Evolutionary conservation across 2,329 filamentous ascomycete species (phyloP), one percentile per base, ranked within the genome.

Genomic region (Diaporthe eres): DNA sequence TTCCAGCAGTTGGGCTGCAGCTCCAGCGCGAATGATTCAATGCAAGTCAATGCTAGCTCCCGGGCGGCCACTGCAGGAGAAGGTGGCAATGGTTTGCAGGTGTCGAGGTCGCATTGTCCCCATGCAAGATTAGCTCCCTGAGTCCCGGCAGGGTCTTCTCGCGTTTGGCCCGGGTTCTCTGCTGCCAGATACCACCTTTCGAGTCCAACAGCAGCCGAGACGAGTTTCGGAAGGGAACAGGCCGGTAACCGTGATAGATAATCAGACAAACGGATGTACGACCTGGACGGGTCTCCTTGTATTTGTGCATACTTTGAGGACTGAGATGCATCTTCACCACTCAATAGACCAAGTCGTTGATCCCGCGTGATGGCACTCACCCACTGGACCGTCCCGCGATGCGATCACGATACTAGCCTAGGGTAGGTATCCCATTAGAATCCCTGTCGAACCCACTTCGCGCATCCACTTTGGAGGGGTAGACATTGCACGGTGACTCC

Each of bases 41-140:
- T 68, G 61, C 61, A 60, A 60, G 70, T 51, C 61, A 70, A 71
- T 44, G 42, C 25, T 58, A 71, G 28, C n/a, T 71, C 51, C 51
- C 65, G 65, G 44, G 65, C 70, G 55, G 44, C 57, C 65, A 63
- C 49, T 68, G 44, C 55, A 61, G 71, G 31, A 53, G 71, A 31
- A 53, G 60, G 71, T 63, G 37, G 70, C 49, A 71, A 25, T 53
- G 67, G 67, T 71, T 63, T 61, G 53, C 58, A 67, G 58, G 58
- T 19, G 22, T 61, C 70, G 57, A 51, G 12, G 58, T 73, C 71
- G 71, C 71, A 73, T 65, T 53, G 71, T 63, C 15, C n/a, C 58
- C 57, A 73, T 65, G 71, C 71, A 65, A 73, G 71, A 73, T 63
- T 65, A 53, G 58, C 57, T 72, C 47, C 15, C 34, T 42, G n/a